Conservation (phyloP, 495 filamentous ascomycete genomes). For the Alectoria sarmentosa region DNA sequence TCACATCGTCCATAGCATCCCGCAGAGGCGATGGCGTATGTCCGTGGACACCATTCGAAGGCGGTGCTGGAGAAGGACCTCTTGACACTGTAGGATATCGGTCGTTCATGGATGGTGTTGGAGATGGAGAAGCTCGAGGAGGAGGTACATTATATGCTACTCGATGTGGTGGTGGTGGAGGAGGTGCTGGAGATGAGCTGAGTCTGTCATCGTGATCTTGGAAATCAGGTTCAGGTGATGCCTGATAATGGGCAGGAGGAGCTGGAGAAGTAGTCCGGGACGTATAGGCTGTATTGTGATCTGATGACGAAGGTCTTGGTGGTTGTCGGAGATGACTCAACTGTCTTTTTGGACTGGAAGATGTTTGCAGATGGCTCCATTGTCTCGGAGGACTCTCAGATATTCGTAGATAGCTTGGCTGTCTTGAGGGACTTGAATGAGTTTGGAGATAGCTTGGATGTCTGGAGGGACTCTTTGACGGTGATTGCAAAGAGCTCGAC, state of each 20-base stretch:
- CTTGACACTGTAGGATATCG: constrained; percentile 42
- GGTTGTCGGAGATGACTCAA: constrained; percentile 15
- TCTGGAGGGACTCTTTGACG: constrained; percentile 29
- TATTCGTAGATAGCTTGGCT: constrained; percentile 14
- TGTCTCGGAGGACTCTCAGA: constrained; percentile 4
- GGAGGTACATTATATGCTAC: constrained; percentile 29
- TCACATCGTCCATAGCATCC: constrained; percentile 97
- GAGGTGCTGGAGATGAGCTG: constrained; percentile 32
- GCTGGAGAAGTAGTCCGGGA: constrained; percentile 31
- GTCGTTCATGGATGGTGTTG: constrained; percentile 43
- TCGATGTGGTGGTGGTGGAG: constrained; percentile 34
- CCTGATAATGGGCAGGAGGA: constrained; percentile 28
- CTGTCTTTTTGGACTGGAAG: constrained; percentile 18
- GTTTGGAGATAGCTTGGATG: constrained; percentile 16
- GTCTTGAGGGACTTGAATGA: constrained; percentile 14
- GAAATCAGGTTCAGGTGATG: constrained; percentile 31
- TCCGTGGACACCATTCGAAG: constrained; percentile 55
- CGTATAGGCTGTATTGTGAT: constrained; percentile 9
- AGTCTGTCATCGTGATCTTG: constrained; percentile 34
- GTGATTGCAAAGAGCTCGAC: constrained; percentile 35
- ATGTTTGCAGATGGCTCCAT: constrained; percentile 11
- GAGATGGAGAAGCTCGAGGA: constrained; percentile 31
- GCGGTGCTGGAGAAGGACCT: constrained; percentile 55
- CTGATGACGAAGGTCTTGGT: constrained; percentile 14
- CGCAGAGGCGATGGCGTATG: constrained; percentile 86